Evolutionary conservation across 306 rosid species (phyloP).

Genomic region (Vachellia collinsii): DNA sequence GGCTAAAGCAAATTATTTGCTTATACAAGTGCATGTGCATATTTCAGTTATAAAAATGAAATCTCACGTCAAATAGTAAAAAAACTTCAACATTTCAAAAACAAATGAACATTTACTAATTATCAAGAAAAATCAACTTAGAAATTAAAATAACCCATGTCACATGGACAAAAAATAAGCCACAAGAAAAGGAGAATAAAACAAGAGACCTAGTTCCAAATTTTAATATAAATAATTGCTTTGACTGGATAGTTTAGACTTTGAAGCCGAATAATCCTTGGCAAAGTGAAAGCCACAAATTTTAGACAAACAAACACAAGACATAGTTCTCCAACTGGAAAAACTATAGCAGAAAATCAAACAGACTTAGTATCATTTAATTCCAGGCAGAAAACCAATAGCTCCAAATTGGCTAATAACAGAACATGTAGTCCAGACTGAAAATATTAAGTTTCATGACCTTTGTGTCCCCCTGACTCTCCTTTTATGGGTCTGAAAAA

Average conservation of each 20-base stretch:
- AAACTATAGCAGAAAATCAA: not conserved
- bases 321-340: not conserved
- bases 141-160: conserved; percentile 3
- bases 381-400: not conserved
- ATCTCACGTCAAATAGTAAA: conserved; percentile 1
- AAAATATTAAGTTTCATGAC: not conserved
- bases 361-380: not conserved
- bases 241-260: not conserved
- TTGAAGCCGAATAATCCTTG: not conserved
- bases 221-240: not conserved
- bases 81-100: conserved; percentile 7
- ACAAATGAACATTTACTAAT: conserved; percentile 13
- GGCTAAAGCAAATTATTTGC: not conserved
- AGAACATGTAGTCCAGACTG: not conserved
- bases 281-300: not conserved
- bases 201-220: not conserved
- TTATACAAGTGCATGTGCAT: not conserved
- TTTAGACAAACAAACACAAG: not conserved
- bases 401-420: not conserved
- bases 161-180: not conserved
- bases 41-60: conserved; percentile 2
- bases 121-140: not conserved
- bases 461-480: too few species aligned
- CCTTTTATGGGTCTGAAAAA: too few species aligned
- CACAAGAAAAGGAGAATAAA: not conserved